Conservation (phyloP, 768 basidiomycete species). For the Collybiopsis confluens region DNA sequence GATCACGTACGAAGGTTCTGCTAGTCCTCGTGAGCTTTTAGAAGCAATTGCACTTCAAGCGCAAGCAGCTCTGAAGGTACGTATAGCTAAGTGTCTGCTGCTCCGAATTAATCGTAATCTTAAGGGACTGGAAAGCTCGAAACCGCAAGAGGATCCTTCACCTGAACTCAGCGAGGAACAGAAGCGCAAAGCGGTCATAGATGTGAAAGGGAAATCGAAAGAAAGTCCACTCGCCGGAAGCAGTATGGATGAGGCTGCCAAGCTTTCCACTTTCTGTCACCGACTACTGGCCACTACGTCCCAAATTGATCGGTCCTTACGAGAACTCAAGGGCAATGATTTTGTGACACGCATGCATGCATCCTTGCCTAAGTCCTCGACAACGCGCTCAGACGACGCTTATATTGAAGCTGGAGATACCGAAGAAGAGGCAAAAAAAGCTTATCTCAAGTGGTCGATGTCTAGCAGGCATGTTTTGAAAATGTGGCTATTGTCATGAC, state of each 20-base stretch:
- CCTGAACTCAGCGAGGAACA: constrained; percentile 85
- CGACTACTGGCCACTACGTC: constrained; percentile 79
- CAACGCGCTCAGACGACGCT: constrained; percentile 34
- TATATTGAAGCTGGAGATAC: constrained; percentile 51
- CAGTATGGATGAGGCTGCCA: constrained; percentile 70
- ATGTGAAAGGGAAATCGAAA: constrained; percentile 63
- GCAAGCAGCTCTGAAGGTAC: constrained; percentile 62
- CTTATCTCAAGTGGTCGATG: constrained; percentile 83
- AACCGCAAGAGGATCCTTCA: constrained; percentile 39
- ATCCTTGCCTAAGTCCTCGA: constrained; percentile 69
- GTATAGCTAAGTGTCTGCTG: background rate
- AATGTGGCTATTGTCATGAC: background rate
- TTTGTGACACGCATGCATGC: constrained; percentile 79
- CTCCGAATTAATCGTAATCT: background rate
- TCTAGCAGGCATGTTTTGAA: constrained; percentile 24
- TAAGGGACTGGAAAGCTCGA: constrained; percentile 75
- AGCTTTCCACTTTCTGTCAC: constrained; percentile 76
- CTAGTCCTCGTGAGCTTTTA: constrained; percentile 86
- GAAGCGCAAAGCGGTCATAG: constrained; percentile 72
- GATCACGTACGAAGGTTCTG: constrained; percentile 86
- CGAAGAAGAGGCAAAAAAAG: constrained; percentile 62
- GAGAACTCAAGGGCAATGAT: constrained; percentile 84
- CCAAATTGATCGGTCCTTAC: constrained; percentile 83
- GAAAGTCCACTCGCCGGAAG: constrained; percentile 36
- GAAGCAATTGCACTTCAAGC: constrained; percentile 93